Percentiles rank a stretch among this genome's conserved stretches.
Evolutionary conservation across 805 yeast genomes (phyloP).

Genomic region (Barnettozyma sp.): DNA sequence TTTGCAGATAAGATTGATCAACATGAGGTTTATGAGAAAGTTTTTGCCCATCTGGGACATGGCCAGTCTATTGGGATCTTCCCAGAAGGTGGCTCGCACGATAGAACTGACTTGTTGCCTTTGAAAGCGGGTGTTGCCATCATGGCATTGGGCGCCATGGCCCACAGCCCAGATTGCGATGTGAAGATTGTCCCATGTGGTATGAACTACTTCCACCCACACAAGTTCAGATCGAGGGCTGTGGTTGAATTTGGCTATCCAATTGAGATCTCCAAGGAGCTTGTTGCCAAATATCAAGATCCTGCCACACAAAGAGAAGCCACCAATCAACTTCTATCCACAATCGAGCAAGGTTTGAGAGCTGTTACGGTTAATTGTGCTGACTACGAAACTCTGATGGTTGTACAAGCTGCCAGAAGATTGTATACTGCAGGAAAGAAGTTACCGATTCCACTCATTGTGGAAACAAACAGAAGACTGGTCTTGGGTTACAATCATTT

Average conservation of each 20-base stretch:
- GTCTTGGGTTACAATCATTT: slow-evolving; percentile 74
- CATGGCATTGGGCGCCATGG: slow-evolving; percentile 95
- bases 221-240: slow-evolving; percentile 91
- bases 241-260: slow-evolving; percentile 94
- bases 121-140: slow-evolving; percentile 96
- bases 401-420: slow-evolving; percentile 89
- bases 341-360: slow-evolving; percentile 67
- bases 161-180: slow-evolving; percentile 61
- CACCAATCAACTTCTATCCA: slow-evolving; percentile 64
- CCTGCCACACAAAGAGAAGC: slow-evolving; percentile 63
- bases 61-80: slow-evolving; percentile 87
- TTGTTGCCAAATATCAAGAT: slow-evolving; percentile 57
- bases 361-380: slow-evolving; percentile 91
- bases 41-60: slow-evolving; percentile 73
- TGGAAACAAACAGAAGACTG: slow-evolving; percentile 86
- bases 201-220: slow-evolving; percentile 94
- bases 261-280: slow-evolving; percentile 52
- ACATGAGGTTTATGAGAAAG: slow-evolving; percentile 71
- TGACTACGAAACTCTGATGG: slow-evolving; percentile 91
- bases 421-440: slow-evolving; percentile 71
- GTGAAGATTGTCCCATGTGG: slow-evolving; percentile 95
- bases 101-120: slow-evolving; percentile 84
- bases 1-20: slow-evolving; percentile 84
- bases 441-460: slow-evolving; percentile 73
- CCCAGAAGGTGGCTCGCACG: slow-evolving; percentile 99